A percentile compares a stretch with the other conserved stretches of the same genome.
phyloP scores from a whole-genome alignment of 164 flowering plant species.

The Saururus chinensis region DNA sequence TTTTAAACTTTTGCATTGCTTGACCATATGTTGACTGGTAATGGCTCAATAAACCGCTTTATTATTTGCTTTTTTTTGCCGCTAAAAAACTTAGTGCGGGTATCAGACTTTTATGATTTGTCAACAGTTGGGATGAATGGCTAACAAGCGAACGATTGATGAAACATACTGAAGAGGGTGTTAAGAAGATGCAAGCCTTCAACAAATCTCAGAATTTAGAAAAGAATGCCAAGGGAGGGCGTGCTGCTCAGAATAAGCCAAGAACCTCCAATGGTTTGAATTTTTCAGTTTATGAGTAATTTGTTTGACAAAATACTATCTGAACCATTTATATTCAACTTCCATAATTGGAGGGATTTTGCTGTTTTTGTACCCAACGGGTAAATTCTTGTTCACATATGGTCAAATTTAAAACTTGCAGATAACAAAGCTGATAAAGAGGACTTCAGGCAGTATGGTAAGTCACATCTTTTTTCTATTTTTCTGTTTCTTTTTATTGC shows the following conservation, averaged over 20 bases:
- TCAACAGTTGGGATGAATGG: constrained; percentile 88
- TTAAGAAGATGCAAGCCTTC: constrained; percentile 29
- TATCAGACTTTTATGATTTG: too few species aligned
- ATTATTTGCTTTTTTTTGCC: not conserved
- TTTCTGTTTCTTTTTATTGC: not conserved
- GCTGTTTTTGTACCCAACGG: too few species aligned
- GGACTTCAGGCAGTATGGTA: constrained; percentile 9
- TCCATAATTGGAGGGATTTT: too few species aligned
- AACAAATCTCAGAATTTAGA: constrained; percentile 24
- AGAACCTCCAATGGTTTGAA: constrained; percentile 44
- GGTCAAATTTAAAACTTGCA: constrained; percentile 9
- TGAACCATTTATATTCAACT: too few species aligned
- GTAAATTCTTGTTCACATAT: not conserved
- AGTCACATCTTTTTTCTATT: not conserved
- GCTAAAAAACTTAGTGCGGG: not conserved
- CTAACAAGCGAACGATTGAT: constrained; percentile 41
- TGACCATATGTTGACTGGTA: not conserved
- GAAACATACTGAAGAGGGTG: constrained; percentile 51
- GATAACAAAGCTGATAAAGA: constrained; percentile 26
- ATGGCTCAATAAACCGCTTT: not conserved
- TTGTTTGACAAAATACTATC: too few species aligned
- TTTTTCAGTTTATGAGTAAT: constrained; percentile 1
- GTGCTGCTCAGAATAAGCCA: constrained; percentile 42
- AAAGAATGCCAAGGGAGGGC: constrained; percentile 38
- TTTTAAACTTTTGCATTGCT: not conserved